Conservation (phyloP, 192 early-diverging fungal species). For the Backusella westeae region DNA sequence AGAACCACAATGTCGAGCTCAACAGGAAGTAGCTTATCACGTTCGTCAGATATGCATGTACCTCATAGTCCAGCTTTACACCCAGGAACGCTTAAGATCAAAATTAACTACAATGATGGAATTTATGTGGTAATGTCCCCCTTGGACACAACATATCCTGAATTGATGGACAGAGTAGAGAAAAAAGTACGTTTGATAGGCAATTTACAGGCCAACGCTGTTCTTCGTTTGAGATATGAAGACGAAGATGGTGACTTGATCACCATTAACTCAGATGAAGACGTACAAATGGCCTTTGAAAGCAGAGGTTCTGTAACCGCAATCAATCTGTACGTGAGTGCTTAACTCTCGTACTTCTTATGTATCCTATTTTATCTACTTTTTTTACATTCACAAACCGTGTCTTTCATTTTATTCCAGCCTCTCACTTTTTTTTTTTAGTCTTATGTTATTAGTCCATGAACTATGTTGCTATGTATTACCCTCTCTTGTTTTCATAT, state of each 20-base stretch:
- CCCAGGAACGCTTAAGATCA: conserved; percentile 63
- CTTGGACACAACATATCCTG: conserved; percentile 67
- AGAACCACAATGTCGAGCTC: conserved; percentile 15
- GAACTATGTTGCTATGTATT: neutral
- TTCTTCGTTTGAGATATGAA: conserved; percentile 79
- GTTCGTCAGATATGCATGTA: neutral
- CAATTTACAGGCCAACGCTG: conserved; percentile 52
- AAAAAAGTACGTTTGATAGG: conserved; percentile 86
- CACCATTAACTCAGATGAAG: conserved; percentile 83
- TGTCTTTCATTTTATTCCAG: conserved; percentile 10
- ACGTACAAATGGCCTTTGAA: conserved; percentile 93
- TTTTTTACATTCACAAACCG: neutral
- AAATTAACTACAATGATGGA: conserved; percentile 86
- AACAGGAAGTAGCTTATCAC: neutral
- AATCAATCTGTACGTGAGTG: conserved; percentile 53
- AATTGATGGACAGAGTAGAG: conserved; percentile 81
- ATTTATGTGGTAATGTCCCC: conserved; percentile 89
- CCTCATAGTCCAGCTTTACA: neutral
- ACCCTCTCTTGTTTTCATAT: neutral
- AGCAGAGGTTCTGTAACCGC: conserved; percentile 42
- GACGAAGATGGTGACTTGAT: conserved; percentile 95
- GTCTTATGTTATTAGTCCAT: neutral
- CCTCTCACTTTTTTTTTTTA: neutral
- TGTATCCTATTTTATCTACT: neutral
- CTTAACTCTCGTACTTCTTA: neutral